Percentiles rank a stretch among this genome's conserved stretches.
Conservation (phyloP, 352 stramenopile species). For the Phytophthora megakarya region DNA sequence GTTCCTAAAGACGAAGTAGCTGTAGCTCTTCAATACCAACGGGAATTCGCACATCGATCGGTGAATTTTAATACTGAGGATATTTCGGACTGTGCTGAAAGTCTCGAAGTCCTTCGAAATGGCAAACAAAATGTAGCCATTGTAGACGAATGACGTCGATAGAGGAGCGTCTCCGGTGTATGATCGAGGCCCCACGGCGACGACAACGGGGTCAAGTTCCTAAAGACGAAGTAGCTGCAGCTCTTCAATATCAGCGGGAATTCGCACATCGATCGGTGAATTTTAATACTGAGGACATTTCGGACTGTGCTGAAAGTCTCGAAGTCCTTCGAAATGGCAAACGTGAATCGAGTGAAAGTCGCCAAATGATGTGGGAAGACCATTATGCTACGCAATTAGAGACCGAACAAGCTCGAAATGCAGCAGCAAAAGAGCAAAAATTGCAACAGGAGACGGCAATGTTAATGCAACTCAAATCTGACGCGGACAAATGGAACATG, state of each 20-base stretch:
- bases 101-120: constrained; percentile 43
- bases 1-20: constrained; percentile 47
- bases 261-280: constrained; percentile 40
- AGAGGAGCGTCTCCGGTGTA: constrained; percentile 51
- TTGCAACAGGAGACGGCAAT: constrained; percentile 57
- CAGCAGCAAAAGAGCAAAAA: constrained; percentile 42
- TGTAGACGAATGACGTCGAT: constrained; percentile 28
- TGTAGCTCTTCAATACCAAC: constrained; percentile 48
- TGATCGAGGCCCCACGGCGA: constrained; percentile 44
- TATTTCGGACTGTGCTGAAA: constrained; percentile 39
- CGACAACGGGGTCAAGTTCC: constrained; percentile 59
- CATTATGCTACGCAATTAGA: constrained; percentile 43
- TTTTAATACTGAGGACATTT: constrained; percentile 55
- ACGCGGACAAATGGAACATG: constrained; percentile 76
- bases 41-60: constrained; percentile 43
- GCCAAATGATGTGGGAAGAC: constrained; percentile 74
- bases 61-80: constrained; percentile 44
- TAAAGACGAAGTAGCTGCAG: constrained; percentile 41
- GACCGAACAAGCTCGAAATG: constrained; percentile 23
- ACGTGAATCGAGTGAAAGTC: constrained; percentile 54
- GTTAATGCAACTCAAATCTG: constrained; percentile 55
- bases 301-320: constrained; percentile 59
- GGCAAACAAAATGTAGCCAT: constrained; percentile 33
- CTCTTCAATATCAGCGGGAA: constrained; percentile 48
- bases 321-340: constrained; percentile 46